A percentile compares a stretch with the other conserved stretches of the same genome.
Evolutionary conservation across 179 eudicot species (phyloP).

Genomic region (Beta lomatogona): DNA sequence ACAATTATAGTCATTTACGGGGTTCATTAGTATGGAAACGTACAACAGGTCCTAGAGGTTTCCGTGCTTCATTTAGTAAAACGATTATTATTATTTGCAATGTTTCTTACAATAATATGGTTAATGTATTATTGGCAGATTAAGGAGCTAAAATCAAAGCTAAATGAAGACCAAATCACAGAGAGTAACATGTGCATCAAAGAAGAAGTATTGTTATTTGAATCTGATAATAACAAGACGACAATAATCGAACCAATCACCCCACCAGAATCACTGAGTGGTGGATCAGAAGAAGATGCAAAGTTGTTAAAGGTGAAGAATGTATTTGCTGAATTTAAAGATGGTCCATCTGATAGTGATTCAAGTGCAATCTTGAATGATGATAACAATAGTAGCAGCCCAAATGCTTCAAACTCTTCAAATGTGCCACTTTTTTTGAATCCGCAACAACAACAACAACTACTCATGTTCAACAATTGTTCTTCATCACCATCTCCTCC

Average conservation of each 20-base stretch:
- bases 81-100: background rate
- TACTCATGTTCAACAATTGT: constrained; percentile 27
- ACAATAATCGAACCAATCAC: constrained; percentile 29
- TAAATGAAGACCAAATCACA: constrained; percentile 38
- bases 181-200: constrained; percentile 38
- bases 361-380: constrained; percentile 83
- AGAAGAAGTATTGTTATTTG: constrained; percentile 42
- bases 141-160: constrained; percentile 63
- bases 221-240: constrained; percentile 30
- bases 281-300: constrained; percentile 34
- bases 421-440: constrained; percentile 22
- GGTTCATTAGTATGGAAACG: too few relatives aligned
- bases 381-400: constrained; percentile 45
- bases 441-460: constrained; percentile 30
- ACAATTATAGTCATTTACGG: too few relatives aligned
- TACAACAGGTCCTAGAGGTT: too few relatives aligned
- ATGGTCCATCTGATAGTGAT: constrained; percentile 77
- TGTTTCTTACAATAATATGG: background rate
- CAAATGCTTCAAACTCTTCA: constrained; percentile 44
- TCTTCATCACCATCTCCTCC: constrained; percentile 26
- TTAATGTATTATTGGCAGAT: constrained; percentile 39
- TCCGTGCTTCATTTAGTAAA: too few relatives aligned
- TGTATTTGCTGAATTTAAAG: constrained; percentile 44
- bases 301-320: constrained; percentile 22
- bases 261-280: constrained; percentile 18